These are phyloP conservation scores for Vaccinium myrtillus DNA, from an alignment of 148 eudicot species.

Conservation along the genomic window DNA sequence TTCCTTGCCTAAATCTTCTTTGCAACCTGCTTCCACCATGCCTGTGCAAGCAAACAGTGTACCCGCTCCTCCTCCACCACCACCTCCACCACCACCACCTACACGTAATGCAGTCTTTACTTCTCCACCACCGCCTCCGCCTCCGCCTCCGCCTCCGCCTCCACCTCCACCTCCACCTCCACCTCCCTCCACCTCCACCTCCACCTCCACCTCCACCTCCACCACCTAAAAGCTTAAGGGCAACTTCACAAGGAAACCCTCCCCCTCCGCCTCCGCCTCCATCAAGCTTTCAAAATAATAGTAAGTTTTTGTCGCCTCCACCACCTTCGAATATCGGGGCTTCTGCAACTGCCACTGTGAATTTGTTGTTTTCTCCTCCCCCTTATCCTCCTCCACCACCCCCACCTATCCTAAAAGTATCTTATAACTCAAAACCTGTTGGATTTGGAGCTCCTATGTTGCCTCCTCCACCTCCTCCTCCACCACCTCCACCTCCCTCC, in stretches of 20 bases:
- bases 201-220: constrained; percentile 36
- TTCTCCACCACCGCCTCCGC: constrained; percentile 25
- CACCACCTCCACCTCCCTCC: too few species aligned
- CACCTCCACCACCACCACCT: constrained; percentile 22
- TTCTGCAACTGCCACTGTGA: not conserved
- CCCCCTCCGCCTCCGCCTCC: constrained; percentile 23
- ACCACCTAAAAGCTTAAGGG: constrained; percentile 20
- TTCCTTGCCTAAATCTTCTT: constrained; percentile 16
- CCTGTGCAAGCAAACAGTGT: constrained; percentile 15
- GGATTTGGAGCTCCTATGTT: constrained; percentile 16
- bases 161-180: too few species aligned
- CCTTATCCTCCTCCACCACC: constrained; percentile 19
- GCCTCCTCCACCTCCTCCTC: constrained; percentile 34
- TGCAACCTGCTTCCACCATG: constrained; percentile 11
- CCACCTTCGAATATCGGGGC: constrained; percentile 9
- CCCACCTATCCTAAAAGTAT: constrained; percentile 13
- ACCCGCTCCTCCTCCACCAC: constrained; percentile 20
- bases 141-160: constrained; percentile 24
- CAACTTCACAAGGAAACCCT: constrained; percentile 4
- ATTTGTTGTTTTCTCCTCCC: not conserved
- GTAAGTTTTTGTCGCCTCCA: not conserved
- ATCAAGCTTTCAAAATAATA: not conserved
- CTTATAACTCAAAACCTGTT: constrained; percentile 5
- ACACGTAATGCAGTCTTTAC: not conserved
- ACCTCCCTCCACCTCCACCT: constrained; percentile 23